Percentiles rank a stretch among this genome's conserved stretches.
Evolutionary conservation across 1,284 basidiomycete species (phyloP).

Genomic region (Ceratobasidium sp.): DNA sequence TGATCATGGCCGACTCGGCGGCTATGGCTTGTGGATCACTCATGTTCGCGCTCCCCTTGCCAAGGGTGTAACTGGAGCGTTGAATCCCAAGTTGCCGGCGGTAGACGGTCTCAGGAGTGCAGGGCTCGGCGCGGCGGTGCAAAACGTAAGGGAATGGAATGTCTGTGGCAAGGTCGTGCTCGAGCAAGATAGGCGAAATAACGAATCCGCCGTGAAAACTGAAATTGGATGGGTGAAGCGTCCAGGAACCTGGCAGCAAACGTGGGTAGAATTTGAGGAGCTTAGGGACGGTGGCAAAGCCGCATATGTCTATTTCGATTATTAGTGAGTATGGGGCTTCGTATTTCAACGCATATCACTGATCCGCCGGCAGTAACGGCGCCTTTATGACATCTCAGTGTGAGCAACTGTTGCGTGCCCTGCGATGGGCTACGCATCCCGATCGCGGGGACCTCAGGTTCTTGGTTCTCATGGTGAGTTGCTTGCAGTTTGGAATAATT

Average conservation of each 20-base stretch:
- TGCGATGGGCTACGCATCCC: conserved; percentile 50
- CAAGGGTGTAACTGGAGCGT: conserved; percentile 47
- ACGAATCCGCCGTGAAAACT: conserved; percentile 43
- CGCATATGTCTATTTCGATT: conserved; percentile 54
- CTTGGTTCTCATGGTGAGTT: conserved; percentile 52
- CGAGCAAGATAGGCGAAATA: conserved; percentile 14
- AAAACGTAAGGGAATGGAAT: conserved; percentile 51
- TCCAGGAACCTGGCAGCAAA: conserved; percentile 53
- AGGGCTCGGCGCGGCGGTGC: conserved; percentile 48
- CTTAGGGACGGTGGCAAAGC: conserved; percentile 46
- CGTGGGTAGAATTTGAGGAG: conserved; percentile 52
- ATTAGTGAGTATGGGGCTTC: conserved; percentile 51
- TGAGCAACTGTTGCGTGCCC: conserved; percentile 50
- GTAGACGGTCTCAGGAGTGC: conserved; percentile 50
- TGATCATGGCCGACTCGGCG: conserved; percentile 45
- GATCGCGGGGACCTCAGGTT: conserved; percentile 50
- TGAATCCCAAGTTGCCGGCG: conserved; percentile 54
- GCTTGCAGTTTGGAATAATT: background rate
- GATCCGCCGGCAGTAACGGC: conserved; percentile 50
- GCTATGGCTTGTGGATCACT: conserved; percentile 54
- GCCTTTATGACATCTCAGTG: conserved; percentile 54
- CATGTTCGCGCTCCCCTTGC: conserved; percentile 54
- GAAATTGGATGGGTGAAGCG: conserved; percentile 41
- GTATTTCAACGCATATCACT: background rate
- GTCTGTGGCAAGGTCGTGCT: conserved; percentile 42